Base-by-base conservation (phyloP, 2,329 filamentous ascomycete species). In the Leptographium galeiforme region DNA sequence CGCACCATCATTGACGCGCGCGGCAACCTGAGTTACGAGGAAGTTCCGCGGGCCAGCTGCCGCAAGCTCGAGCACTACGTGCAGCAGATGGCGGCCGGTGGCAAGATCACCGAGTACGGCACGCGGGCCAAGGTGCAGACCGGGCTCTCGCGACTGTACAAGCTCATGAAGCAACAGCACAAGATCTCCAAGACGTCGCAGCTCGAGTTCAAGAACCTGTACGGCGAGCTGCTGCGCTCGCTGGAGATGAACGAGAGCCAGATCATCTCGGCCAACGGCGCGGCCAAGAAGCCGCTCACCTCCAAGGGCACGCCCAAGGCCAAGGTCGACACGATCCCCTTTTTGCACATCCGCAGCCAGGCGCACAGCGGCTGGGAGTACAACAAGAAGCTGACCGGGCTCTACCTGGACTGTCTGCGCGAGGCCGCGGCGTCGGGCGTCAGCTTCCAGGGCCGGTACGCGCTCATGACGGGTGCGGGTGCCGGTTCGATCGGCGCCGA, bases 1-100 rank as follows among this genome's bases (percentile, higher is more conserved):
- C 85, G 88, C 60, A 95, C 95, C 13, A 89, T 84, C n/a, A 83
- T 98, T 50, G 91, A 97, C 66, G 82, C 85, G 53, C 87, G 88
- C 52, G 93, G 93, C 57, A 95, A 94, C 70, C 81, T 98, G 66
- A 86, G 87, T 64, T 98, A 95, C 66, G 78, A 90, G 64, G 93
- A 98, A 69, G 79, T 85, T 8, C 87, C 90, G 53, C 81, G 93
- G 53, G 76, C 87, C 38, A 95, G 89, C 66, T 93, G 91, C 67
- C 85, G 93, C 62, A 98, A 98, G 73, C 80, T 98, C 46, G 93
- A 98, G 72, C 91, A 97, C 69, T 98, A 98, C 63, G 93, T 98
- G 50, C 88, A 88, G 65, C 89, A 97, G 68, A 97, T 98, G 93
- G 91, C 91, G 11, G 90, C 96, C 61, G 93, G 93, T 58, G 93